A percentile compares a stretch with the other conserved stretches of the same genome.
phyloP scores from a whole-genome alignment of 805 yeast species.

The Candida michaelii region DNA sequence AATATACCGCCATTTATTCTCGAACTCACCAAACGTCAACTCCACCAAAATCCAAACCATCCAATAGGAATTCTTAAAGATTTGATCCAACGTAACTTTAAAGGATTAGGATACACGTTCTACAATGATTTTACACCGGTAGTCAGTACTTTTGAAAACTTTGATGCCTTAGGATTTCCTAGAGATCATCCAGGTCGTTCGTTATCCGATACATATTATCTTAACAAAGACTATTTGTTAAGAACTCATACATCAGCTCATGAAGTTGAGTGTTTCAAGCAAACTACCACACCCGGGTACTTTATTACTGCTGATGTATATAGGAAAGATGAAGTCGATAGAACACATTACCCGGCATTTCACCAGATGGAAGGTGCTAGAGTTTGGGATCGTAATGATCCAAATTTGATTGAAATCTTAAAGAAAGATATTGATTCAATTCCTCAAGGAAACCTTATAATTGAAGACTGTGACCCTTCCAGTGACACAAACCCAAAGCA shows the following conservation, averaged over 20 bases:
- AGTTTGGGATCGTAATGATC: conserved; percentile 63
- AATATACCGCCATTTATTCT: conserved; percentile 78
- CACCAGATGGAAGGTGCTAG: conserved; percentile 98
- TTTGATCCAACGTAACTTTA: conserved; percentile 68
- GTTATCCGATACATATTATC: conserved; percentile 87
- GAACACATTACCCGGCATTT: conserved; percentile 95
- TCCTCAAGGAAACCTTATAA: conserved; percentile 67
- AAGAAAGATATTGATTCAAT: conserved; percentile 58
- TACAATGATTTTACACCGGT: conserved; percentile 81
- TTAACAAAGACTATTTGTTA: conserved; percentile 68
- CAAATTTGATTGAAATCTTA: conserved; percentile 40
- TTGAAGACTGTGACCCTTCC: conserved; percentile 60
- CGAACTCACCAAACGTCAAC: conserved; percentile 63
- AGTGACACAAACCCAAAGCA: conserved; percentile 74
- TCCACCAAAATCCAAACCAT: conserved; percentile 74
- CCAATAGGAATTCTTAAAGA: conserved; percentile 86
- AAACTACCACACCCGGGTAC: conserved; percentile 75
- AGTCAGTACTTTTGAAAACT: conserved; percentile 80
- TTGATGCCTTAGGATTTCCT: conserved; percentile 91
- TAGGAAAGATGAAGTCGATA: conserved; percentile 91
- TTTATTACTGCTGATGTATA: conserved; percentile 95
- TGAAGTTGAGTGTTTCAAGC: conserved; percentile 79
- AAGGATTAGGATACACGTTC: conserved; percentile 68
- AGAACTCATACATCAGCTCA: conserved; percentile 98
- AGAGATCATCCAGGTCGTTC: conserved; percentile 91